Percentiles rank a stretch among this genome's conserved stretches.
Evolutionary conservation across 345 rosid genomes (phyloP).

Genomic region (Hypericum perforatum): DNA sequence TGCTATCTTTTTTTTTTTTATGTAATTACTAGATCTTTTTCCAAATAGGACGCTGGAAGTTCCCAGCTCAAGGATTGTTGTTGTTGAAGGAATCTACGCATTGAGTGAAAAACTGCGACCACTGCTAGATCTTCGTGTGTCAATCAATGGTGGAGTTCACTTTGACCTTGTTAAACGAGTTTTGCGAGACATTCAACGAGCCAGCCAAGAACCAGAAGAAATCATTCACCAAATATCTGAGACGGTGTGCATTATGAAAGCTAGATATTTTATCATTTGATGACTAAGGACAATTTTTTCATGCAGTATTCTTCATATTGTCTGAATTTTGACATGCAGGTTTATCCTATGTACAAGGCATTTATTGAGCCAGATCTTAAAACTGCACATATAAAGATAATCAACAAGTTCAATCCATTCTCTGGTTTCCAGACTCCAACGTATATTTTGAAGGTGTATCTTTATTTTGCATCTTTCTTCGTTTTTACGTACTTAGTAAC

Average conservation of each 20-base stretch:
- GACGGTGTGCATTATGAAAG: slow-evolving; percentile 46
- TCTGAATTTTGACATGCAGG: slow-evolving; percentile 28
- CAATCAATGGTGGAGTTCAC: slow-evolving; percentile 95
- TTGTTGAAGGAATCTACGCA: slow-evolving; percentile 93
- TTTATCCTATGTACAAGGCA: slow-evolving; percentile 99
- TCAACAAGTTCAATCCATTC: slow-evolving; percentile 95
- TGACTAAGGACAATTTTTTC: slow-evolving; percentile 5
- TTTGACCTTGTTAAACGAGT: slow-evolving; percentile 97
- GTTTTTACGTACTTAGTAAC: background rate
- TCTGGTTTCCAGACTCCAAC: slow-evolving; percentile 94
- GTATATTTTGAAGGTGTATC: slow-evolving; percentile 74
- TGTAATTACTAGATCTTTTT: slow-evolving; percentile 14
- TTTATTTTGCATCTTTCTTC: slow-evolving; percentile 1
- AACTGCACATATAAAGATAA: slow-evolving; percentile 92
- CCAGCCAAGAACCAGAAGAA: slow-evolving; percentile 97
- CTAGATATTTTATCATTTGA: slow-evolving; percentile 10
- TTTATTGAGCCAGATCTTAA: slow-evolving; percentile 96
- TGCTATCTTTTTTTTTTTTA: slow-evolving; percentile 13
- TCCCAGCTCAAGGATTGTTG: slow-evolving; percentile 83
- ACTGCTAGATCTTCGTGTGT: slow-evolving; percentile 87
- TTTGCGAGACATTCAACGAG: slow-evolving; percentile 93
- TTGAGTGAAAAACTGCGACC: slow-evolving; percentile 85
- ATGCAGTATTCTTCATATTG: slow-evolving; percentile 8
- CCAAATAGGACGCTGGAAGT: slow-evolving; percentile 69
- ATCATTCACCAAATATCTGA: slow-evolving; percentile 97